Conservation (phyloP, 1,139 yeast species). For the Pichia kudriavzevii region DNA sequence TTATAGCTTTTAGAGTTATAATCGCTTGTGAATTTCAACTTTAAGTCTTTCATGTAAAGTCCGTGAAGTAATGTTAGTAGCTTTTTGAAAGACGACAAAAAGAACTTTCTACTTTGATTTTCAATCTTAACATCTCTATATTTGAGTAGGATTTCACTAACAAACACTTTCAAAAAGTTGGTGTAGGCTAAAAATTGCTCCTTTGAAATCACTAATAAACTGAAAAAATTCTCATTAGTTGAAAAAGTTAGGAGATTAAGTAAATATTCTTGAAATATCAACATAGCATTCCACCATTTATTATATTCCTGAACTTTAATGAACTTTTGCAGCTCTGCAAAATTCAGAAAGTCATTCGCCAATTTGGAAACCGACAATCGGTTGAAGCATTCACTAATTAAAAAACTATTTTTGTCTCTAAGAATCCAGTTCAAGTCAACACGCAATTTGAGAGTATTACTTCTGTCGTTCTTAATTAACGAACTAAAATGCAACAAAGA, state of each 20-base stretch:
- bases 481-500: constrained; percentile 6
- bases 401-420: constrained; percentile 1
- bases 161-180: constrained; percentile 44
- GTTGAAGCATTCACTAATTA: constrained; percentile 1
- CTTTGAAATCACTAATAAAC: constrained; percentile 28
- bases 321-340: not conserved
- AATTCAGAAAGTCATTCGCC: not conserved
- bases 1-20: too few species aligned
- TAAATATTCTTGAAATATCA: constrained; percentile 8
- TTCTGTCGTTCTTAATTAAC: not conserved
- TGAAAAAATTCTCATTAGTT: constrained; percentile 6
- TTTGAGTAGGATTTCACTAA: constrained; percentile 28
- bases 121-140: constrained; percentile 6
- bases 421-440: constrained; percentile 11
- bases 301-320: not conserved
- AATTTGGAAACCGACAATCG: not conserved
- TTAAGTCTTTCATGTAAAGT: constrained; percentile 59
- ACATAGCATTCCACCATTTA: constrained; percentile 7
- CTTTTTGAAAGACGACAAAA: constrained; percentile 6
- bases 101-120: not conserved
- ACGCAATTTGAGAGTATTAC: constrained; percentile 1
- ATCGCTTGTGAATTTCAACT: constrained; percentile 56
- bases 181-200: constrained; percentile 42
- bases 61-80: constrained; percentile 48
- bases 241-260: constrained; percentile 5